Conservation (phyloP, 2,329 filamentous ascomycete genomes). For the Exophiala sp. region DNA sequence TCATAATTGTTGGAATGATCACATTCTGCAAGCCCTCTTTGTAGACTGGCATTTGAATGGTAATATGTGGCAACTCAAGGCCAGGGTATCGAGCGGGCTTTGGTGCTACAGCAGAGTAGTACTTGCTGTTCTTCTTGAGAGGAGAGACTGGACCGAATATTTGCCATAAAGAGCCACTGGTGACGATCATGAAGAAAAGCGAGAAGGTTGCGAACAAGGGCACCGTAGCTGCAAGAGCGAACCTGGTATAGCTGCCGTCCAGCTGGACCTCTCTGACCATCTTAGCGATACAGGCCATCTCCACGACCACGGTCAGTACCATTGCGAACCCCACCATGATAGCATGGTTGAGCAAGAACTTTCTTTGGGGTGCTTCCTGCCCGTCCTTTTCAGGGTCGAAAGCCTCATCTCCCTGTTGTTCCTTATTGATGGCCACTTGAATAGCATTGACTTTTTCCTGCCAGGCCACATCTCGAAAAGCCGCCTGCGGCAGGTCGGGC, state of each 20-base stretch:
- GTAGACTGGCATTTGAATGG: slow-evolving; percentile 83
- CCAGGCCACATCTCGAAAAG: slow-evolving; percentile 11
- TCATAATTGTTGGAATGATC: slow-evolving; percentile 55
- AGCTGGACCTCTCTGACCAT: slow-evolving; percentile 37
- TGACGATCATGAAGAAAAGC: slow-evolving; percentile 51
- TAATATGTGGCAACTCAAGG: slow-evolving; percentile 60
- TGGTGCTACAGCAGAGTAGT: slow-evolving; percentile 37
- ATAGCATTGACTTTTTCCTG: slow-evolving; percentile 11
- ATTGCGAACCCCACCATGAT: slow-evolving; percentile 39
- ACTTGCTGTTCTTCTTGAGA: slow-evolving; percentile 43
- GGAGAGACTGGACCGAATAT: slow-evolving; percentile 49
- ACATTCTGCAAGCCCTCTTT: slow-evolving; percentile 74
- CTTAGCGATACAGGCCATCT: slow-evolving; percentile 38
- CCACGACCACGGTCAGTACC: slow-evolving; percentile 38
- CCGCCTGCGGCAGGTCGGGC: neutral
- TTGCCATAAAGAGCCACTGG: slow-evolving; percentile 49
- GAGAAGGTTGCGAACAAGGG: slow-evolving; percentile 39
- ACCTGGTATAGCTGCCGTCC: slow-evolving; percentile 35
- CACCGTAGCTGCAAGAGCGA: slow-evolving; percentile 32
- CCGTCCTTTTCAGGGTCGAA: slow-evolving; percentile 14
- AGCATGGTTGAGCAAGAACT: slow-evolving; percentile 31
- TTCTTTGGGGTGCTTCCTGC: slow-evolving; percentile 6
- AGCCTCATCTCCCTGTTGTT: slow-evolving; percentile 7
- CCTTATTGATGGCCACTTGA: slow-evolving; percentile 7
- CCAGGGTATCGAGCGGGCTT: slow-evolving; percentile 4